Evolutionary conservation across 768 basidiomycete genomes (phyloP).

Genomic region (Tylopilus plumbeoviolaceoides): DNA sequence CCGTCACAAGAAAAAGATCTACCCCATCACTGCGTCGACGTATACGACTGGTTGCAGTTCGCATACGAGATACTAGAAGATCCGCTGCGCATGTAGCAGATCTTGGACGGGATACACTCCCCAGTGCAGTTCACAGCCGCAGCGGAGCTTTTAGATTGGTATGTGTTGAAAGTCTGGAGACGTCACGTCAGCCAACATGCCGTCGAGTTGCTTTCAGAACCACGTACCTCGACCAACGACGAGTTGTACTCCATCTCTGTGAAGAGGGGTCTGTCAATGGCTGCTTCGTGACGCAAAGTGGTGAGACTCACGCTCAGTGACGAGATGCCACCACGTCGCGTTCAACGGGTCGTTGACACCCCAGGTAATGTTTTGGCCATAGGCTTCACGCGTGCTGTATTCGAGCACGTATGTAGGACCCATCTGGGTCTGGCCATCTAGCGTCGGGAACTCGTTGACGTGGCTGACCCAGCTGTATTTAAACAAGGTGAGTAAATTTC

Average conservation of each 20-base stretch:
- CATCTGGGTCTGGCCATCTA: constrained; percentile 49
- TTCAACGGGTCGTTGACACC: constrained; percentile 59
- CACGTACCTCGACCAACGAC: constrained; percentile 21
- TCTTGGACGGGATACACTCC: constrained; percentile 41
- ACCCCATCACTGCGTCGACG: too few relatives aligned
- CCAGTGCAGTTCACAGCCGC: not conserved
- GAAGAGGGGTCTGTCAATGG: not conserved
- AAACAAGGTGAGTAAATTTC: too few relatives aligned
- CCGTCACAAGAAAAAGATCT: too few relatives aligned
- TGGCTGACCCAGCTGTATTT: constrained; percentile 53
- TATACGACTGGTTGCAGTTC: constrained; percentile 53
- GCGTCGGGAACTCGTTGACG: constrained; percentile 49
- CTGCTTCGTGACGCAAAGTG: not conserved
- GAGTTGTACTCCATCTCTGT: constrained; percentile 24
- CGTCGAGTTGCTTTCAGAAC: not conserved
- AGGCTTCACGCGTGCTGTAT: constrained; percentile 64
- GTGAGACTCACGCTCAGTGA: constrained; percentile 48
- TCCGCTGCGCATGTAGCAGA: constrained; percentile 57
- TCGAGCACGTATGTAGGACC: constrained; percentile 59
- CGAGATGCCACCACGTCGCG: constrained; percentile 73
- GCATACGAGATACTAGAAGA: constrained; percentile 17
- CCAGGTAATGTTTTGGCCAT: constrained; percentile 54
- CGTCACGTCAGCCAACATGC: not conserved
- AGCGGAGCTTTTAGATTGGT: not conserved
- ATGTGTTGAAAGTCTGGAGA: not conserved